These are phyloP conservation scores for Trichophyton verrucosum DNA, from an alignment of 2,329 filamentous ascomycete species.

Conservation along the genomic window DNA sequence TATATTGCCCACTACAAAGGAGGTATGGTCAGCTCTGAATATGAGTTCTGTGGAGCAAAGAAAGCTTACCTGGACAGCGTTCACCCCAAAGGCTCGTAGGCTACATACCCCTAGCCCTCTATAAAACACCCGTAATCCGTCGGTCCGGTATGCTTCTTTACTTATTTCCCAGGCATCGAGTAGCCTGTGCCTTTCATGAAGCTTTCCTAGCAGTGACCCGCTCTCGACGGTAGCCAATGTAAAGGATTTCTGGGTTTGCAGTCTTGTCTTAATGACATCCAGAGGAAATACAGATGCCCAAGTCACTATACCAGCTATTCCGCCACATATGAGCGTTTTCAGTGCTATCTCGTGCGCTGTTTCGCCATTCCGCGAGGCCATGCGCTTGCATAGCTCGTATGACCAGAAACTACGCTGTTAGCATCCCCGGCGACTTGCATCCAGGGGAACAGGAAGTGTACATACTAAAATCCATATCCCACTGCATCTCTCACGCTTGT, in stretches of 20 bases:
- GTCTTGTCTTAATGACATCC: slow-evolving; percentile 80
- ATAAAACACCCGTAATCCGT: slow-evolving; percentile 55
- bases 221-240: slow-evolving; percentile 13
- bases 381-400: slow-evolving; percentile 62
- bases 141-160: slow-evolving; percentile 51
- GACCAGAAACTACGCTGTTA: slow-evolving; percentile 57
- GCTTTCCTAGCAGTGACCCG: slow-evolving; percentile 16
- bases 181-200: slow-evolving; percentile 11
- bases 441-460: slow-evolving; percentile 8
- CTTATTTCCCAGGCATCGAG: slow-evolving; percentile 52
- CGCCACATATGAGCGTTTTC: slow-evolving; percentile 68
- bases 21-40: slow-evolving; percentile 5
- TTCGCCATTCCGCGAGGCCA: slow-evolving; percentile 38
- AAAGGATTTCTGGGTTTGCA: slow-evolving; percentile 57
- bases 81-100: slow-evolving; percentile 76
- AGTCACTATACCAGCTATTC: slow-evolving; percentile 72
- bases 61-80: slow-evolving; percentile 56
- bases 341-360: slow-evolving; percentile 41
- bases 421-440: background rate
- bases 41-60: background rate
- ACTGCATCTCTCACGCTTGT: slow-evolving; percentile 75
- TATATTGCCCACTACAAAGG: slow-evolving; percentile 68
- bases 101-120: slow-evolving; percentile 69
- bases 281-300: slow-evolving; percentile 87
- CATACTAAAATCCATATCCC: slow-evolving; percentile 88